phyloP scores from a whole-genome alignment of 768 basidiomycete genomes.

The Myochromella boudieri region DNA sequence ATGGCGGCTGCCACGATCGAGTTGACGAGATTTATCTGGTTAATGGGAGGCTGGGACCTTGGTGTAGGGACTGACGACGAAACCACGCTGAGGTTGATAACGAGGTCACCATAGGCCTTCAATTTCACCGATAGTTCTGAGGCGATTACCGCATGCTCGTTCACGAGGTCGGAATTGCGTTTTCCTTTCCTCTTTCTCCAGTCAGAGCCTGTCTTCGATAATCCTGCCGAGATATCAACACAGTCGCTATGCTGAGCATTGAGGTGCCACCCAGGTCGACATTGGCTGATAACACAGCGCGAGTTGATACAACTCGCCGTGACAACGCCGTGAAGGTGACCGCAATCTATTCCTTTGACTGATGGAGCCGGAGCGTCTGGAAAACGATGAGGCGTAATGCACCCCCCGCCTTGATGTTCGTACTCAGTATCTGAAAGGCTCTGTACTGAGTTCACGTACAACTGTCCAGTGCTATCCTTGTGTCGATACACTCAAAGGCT shows the following conservation, averaged over 20 bases:
- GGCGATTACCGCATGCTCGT: slow-evolving; percentile 13
- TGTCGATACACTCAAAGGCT: slow-evolving; percentile 41
- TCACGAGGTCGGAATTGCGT: slow-evolving; percentile 4
- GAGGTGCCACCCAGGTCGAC: slow-evolving; percentile 27
- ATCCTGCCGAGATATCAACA: slow-evolving; percentile 5
- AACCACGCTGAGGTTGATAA: slow-evolving; percentile 17
- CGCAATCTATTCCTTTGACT: slow-evolving; percentile 27
- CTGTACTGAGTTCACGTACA: slow-evolving; percentile 27
- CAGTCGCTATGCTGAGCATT: slow-evolving; percentile 21
- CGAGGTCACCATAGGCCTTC: slow-evolving; percentile 18
- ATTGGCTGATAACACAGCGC: slow-evolving; percentile 27
- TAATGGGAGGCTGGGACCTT: slow-evolving; percentile 7
- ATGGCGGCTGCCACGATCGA: slow-evolving; percentile 18
- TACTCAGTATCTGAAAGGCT: not conserved
- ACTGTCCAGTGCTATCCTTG: slow-evolving; percentile 31
- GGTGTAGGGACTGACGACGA: slow-evolving; percentile 4
- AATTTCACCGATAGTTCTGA: slow-evolving; percentile 18
- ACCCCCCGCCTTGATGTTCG: slow-evolving; percentile 38
- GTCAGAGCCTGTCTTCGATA: slow-evolving; percentile 9
- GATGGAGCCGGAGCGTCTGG: slow-evolving; percentile 13
- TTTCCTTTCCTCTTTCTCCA: slow-evolving; percentile 20
- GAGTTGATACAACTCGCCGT: slow-evolving; percentile 23
- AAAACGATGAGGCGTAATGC: slow-evolving; percentile 34
- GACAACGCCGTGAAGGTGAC: slow-evolving; percentile 24
- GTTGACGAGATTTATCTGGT: slow-evolving; percentile 19